Evolutionary conservation across 768 basidiomycete genomes (phyloP), one percentile per base, ranked within the genome.

Genomic region (Cystobasidium tubakii): DNA sequence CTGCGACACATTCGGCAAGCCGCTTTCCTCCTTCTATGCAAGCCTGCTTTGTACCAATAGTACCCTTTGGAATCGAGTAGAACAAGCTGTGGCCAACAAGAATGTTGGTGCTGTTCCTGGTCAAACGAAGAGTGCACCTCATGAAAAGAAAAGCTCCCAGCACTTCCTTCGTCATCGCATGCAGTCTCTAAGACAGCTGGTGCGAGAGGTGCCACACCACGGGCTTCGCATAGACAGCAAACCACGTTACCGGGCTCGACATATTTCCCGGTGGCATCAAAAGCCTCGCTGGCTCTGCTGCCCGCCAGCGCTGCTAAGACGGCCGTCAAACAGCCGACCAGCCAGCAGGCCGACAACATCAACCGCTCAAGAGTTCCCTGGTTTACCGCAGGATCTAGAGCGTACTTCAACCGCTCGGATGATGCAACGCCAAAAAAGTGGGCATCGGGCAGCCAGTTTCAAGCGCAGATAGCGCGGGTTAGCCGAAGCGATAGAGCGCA

Each of bases 41-140:
- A 33, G 34, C 29, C 10, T 44, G 23, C 57, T n/a, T 53, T 7
- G 46, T 54, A 31, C 31, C 9, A 72, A 62, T 55, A 15, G 66
- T 12, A 70, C 71, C 12, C 34, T 75, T n/a, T 75, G 74, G 74
- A 70, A 66, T 19, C 53, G 74, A 27, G 74, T 75, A 9, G 46
- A 75, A 36, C 44, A 75, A 17, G 74, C 74, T 31, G 74, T 70
- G 1, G 21, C 70, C 23, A 46, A 60, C 34, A 44, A 34, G 54
- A 57, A 46, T 23, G 60, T 57, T 3, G 71, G 66, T 1, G 74
- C 57, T 27, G 46, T 63, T 34, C 66, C 74, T 25, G 67, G 67
- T 34, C 50, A 62, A 27, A 53, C 74, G 17, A 39, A 21, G 29
- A 67, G 36, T 15, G 33, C 44, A 12, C 34, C 69, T 15, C 27